These are phyloP conservation scores for Arabis alpina DNA, from an alignment of 345 rosid species.

Conservation along the genomic window DNA sequence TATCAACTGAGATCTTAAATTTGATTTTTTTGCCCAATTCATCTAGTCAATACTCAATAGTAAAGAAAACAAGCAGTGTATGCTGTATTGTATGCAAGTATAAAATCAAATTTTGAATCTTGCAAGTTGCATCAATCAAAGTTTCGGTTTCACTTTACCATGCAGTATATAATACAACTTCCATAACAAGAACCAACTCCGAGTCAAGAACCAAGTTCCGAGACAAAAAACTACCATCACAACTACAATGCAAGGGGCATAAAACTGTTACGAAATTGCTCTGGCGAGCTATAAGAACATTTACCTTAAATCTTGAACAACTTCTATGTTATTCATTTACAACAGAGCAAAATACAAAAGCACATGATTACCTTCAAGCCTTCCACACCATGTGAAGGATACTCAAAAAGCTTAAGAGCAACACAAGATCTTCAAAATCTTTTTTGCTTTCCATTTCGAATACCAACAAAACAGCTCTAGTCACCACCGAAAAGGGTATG, in stretches of 20 bases:
- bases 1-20: not conserved
- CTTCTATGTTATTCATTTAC: not conserved
- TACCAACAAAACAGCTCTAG: slow-evolving; percentile 15
- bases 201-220: not conserved
- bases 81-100: not conserved
- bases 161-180: too few species aligned
- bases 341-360: not conserved
- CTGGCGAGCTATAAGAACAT: not conserved
- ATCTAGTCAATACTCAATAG: not conserved
- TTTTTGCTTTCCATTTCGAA: slow-evolving; percentile 2
- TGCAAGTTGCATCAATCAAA: not conserved
- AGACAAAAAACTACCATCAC: not conserved
- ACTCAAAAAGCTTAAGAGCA: not conserved
- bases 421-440: too few species aligned
- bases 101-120: not conserved
- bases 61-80: not conserved
- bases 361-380: slow-evolving; percentile 5
- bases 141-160: too few species aligned
- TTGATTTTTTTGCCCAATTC: not conserved
- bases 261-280: not conserved
- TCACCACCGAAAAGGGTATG: not conserved
- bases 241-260: not conserved
- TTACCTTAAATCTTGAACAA: not conserved
- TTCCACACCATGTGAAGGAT: not conserved
- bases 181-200: not conserved